Evolutionary conservation across 2,329 filamentous ascomycete species (phyloP), one percentile per base, ranked within the genome.

Genomic region (Aaosphaeria pasadenensis): DNA sequence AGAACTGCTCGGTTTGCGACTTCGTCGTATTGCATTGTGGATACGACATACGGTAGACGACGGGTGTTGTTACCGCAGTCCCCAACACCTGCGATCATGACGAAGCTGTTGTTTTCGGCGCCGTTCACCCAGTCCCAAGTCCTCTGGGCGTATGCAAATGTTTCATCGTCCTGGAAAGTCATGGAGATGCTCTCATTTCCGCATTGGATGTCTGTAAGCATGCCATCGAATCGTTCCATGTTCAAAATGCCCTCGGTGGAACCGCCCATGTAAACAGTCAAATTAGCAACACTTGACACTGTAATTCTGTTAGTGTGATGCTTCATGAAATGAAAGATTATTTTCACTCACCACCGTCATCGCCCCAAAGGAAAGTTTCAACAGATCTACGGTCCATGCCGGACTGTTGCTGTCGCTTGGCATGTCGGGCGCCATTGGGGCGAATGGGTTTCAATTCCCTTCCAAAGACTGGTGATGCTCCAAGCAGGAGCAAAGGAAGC

Each of bases 121-220:
- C 53, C 57, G 38, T 62, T 62, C 29, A 57, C 55, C 55, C 55
- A 57, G 45, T 56, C 47, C 55, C 53, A 56, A 24, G 46, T 43
- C 30, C 39, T 9, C 30, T 51, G 44, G 3, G 55, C 55, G 30
- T 57, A 49, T 3, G 38, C 45, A 39, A 57, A 56, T 6, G 53
- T 45, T 1, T 24, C 31, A 40, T 59, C 52, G 33, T 58, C 55
- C 31, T 50, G 43, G 43, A 61, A 61, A 6, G 48, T 52, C 44
- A 61, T 48, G 6, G 46, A 44, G 24, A 61, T 50, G n/a, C 35
- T 49, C 30, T 39, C 45, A 7, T 48, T 35, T 9, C 39, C 49
- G 48, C 58, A 61, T 9, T 47, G n/a, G 30, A 57, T 44, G 9
- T 47, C 41, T 6, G 29, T 48, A 4, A 58, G 40, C 55, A 60